Conservation (phyloP, 2,329 filamentous ascomycete genomes). For the Aspergillus sp. region DNA sequence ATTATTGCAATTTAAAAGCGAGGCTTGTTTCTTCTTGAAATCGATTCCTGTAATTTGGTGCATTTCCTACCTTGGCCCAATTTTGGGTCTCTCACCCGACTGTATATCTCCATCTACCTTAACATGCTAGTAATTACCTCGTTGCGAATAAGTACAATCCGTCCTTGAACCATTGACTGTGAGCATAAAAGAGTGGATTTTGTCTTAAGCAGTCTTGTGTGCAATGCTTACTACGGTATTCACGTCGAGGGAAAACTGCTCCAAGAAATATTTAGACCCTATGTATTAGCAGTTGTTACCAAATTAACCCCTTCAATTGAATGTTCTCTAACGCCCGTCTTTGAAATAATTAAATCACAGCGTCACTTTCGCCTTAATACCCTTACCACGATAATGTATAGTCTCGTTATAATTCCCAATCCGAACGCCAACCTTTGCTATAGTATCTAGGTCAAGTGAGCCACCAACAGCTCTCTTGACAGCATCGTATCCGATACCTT, state of each 20-base stretch:
- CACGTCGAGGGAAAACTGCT: too few relatives aligned
- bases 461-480: slow-evolving; percentile 79
- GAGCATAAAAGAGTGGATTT: background rate
- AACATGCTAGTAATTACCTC: background rate
- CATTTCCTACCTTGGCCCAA: background rate
- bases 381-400: slow-evolving; percentile 68
- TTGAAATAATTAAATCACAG: slow-evolving; percentile 19
- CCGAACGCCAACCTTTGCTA: slow-evolving; percentile 71
- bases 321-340: background rate
- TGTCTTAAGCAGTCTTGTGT: too few relatives aligned
- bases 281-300: too few relatives aligned
- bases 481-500: slow-evolving; percentile 78
- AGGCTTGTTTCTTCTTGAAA: slow-evolving; percentile 13
- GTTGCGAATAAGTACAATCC: background rate
- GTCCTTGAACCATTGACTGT: background rate
- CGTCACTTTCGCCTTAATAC: slow-evolving; percentile 66
- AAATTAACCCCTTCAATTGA: too few relatives aligned
- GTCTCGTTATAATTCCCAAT: slow-evolving; percentile 73
- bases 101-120: background rate
- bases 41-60: slow-evolving; percentile 1
- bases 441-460: slow-evolving; percentile 72
- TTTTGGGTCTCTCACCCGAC: background rate
- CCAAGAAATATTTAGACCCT: too few relatives aligned
- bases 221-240: too few relatives aligned
- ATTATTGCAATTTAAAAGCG: slow-evolving; percentile 21